A percentile compares a stretch with the other conserved stretches of the same genome.
Evolutionary conservation across 768 basidiomycete species (phyloP).

Genomic region (Trametes villosa): DNA sequence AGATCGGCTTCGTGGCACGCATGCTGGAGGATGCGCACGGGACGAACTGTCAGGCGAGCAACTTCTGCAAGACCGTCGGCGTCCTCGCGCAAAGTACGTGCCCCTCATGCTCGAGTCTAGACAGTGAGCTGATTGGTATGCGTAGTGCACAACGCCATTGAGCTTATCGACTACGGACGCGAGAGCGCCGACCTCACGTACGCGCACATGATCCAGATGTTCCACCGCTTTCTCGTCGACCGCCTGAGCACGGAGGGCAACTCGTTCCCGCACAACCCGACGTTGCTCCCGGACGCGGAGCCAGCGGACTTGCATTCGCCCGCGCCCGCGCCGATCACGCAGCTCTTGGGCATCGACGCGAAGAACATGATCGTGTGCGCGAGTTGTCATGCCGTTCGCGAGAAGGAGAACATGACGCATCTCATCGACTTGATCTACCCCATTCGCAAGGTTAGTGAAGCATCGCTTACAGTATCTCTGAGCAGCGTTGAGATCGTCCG

Average conservation of each 20-base stretch:
- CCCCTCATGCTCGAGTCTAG: not conserved
- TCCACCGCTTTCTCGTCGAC: conserved; percentile 93
- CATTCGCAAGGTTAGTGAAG: conserved; percentile 59
- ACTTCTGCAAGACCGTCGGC: conserved; percentile 94
- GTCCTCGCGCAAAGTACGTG: conserved; percentile 80
- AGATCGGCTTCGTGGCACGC: conserved; percentile 89
- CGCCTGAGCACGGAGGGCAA: conserved; percentile 79
- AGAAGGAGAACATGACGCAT: conserved; percentile 81
- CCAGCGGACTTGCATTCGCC: conserved; percentile 35
- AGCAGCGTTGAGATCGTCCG: no score
- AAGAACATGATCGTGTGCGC: conserved; percentile 76
- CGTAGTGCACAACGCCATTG: conserved; percentile 75
- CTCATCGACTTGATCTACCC: conserved; percentile 88
- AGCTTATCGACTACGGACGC: conserved; percentile 86
- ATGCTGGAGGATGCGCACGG: conserved; percentile 97
- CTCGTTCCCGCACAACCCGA: conserved; percentile 60
- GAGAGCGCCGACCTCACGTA: conserved; percentile 78
- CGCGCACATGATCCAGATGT: conserved; percentile 88
- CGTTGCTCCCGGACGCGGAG: conserved; percentile 39
- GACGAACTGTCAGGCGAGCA: conserved; percentile 94
- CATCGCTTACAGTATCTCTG: no score
- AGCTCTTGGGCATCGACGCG: conserved; percentile 81
- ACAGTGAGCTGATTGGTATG: not conserved
- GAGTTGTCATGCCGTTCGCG: conserved; percentile 69
- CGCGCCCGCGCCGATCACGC: conserved; percentile 76